Percentiles rank a stretch among this genome's conserved stretches.
phyloP scores from a whole-genome alignment of 2,329 filamentous ascomycete species.

The Aspergillus pseudoterreus region DNA sequence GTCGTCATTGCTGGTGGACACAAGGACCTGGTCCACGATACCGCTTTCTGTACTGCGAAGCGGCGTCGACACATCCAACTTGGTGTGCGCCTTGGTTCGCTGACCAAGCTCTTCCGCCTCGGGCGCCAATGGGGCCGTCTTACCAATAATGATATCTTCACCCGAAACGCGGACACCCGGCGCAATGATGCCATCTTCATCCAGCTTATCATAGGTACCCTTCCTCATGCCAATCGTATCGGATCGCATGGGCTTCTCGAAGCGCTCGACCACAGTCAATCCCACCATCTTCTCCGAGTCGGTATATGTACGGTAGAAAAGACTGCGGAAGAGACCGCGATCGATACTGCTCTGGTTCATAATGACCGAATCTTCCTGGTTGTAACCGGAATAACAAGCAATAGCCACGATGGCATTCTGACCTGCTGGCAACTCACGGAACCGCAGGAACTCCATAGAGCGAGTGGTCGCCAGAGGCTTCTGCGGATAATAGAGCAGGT shows the following conservation, averaged over 20 bases:
- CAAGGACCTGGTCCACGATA: conserved; percentile 87
- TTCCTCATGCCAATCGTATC: conserved; percentile 92
- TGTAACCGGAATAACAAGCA: conserved; percentile 95
- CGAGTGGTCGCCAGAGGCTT: conserved; percentile 94
- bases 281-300: conserved; percentile 96
- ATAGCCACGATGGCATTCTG: conserved; percentile 99
- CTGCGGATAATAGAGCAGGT: conserved; percentile 97
- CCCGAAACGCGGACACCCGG: conserved; percentile 93
- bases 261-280: conserved; percentile 85
- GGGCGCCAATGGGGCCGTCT: conserved; percentile 89
- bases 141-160: conserved; percentile 98
- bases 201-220: conserved; percentile 94
- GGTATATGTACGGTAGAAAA: conserved; percentile 97
- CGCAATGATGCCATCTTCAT: conserved; percentile 91
- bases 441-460: conserved; percentile 98
- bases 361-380: conserved; percentile 99
- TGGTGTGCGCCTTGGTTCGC: conserved; percentile 82
- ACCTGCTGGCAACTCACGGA: conserved; percentile 92
- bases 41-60: conserved; percentile 93
- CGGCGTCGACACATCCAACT: conserved; percentile 93
- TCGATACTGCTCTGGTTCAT: conserved; percentile 99
- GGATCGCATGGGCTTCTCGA: conserved; percentile 87
- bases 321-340: conserved; percentile 90
- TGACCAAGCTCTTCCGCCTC: conserved; percentile 93
- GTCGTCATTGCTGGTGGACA: conserved; percentile 93